Base-by-base conservation (phyloP, 2,329 filamentous ascomycete species). In the Diplodia intermedia region DNA sequence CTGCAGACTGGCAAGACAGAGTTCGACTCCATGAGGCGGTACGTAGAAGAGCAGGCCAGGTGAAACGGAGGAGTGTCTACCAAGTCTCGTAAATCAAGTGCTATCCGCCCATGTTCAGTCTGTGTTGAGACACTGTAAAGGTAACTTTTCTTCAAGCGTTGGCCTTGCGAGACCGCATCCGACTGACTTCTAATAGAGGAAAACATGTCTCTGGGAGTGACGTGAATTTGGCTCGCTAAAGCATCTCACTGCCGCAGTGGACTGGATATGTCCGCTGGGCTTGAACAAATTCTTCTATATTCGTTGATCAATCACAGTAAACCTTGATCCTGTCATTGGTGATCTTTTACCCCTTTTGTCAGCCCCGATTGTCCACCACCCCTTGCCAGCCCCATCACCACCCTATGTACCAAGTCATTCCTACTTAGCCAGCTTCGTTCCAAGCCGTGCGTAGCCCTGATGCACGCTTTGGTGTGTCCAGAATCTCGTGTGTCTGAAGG, bases 1-100 rank as follows among this genome's bases (percentile, higher is more conserved):
- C 1, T 47, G 0, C 67, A 82, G 78, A 81, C 77, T 20, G 83
- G 83, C 15, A 84, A 83, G 74, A 84, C 82, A 14, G 81, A 85
- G 70, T 81, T 84, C 43, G 82, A 85, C 70, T 77, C 78, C 15
- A 83, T 85, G 81, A 81, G 79, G 61, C 72, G 79, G 69, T 79
- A 80, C 69, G 73, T 82, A 20, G 77, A 79, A 60, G 78, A 78
- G 69, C 73, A 75, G 66, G 71, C 71, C 7, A 40, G 62, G n/a
- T 70, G 57, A 69, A 36, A 20, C 20, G n/a, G 18, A 29, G 2
- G 5, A 1, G n/a, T n/a, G 11, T 18, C 15, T 14, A 12, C 3
- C 11, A 12, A 47, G 3, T 20, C 18, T 18, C 7, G 2, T 52
- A 3, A 33, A 5, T 11, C 29, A n/a, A 23, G n/a, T 14, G 2